Conservation (phyloP, 345 rosid genomes). For the Aethionema arabicum region DNA sequence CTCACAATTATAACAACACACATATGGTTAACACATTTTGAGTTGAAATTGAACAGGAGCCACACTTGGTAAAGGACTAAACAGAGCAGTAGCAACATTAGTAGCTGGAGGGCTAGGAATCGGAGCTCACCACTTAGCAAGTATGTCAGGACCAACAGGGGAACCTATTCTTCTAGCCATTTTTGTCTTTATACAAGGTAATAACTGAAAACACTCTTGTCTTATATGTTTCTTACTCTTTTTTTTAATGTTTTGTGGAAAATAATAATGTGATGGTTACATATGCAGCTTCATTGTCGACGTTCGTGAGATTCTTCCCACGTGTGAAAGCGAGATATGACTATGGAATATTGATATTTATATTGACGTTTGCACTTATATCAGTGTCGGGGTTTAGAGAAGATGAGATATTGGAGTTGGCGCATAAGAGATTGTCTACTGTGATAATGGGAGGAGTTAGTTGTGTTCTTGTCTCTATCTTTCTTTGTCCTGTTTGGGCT, state of each 20-base stretch:
- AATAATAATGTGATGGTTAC: background rate
- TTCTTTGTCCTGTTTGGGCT: constrained; percentile 81
- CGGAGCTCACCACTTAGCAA: constrained; percentile 66
- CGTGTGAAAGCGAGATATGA: constrained; percentile 61
- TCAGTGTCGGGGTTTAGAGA: constrained; percentile 66
- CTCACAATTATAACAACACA: background rate
- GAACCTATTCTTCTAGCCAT: constrained; percentile 64
- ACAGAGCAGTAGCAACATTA: constrained; percentile 71
- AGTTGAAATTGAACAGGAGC: constrained; percentile 34
- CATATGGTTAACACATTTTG: too few species aligned
- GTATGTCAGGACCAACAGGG: constrained; percentile 46
- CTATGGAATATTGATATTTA: constrained; percentile 71
- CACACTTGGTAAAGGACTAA: constrained; percentile 69
- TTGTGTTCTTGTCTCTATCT: constrained; percentile 57
- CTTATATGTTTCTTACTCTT: too few species aligned
- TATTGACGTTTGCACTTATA: constrained; percentile 77
- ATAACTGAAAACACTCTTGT: background rate
- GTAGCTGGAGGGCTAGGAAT: constrained; percentile 64
- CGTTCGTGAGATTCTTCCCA: constrained; percentile 61
- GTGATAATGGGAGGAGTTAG: constrained; percentile 63
- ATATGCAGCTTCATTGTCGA: constrained; percentile 60
- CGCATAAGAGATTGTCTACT: constrained; percentile 63
- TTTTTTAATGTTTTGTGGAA: too few species aligned
- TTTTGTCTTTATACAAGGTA: constrained; percentile 68
- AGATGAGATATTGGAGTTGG: constrained; percentile 49